Evolutionary conservation across 2,329 filamentous ascomycete genomes (phyloP), one percentile per base, ranked within the genome.

Genomic region (Alternaria metachromatica): DNA sequence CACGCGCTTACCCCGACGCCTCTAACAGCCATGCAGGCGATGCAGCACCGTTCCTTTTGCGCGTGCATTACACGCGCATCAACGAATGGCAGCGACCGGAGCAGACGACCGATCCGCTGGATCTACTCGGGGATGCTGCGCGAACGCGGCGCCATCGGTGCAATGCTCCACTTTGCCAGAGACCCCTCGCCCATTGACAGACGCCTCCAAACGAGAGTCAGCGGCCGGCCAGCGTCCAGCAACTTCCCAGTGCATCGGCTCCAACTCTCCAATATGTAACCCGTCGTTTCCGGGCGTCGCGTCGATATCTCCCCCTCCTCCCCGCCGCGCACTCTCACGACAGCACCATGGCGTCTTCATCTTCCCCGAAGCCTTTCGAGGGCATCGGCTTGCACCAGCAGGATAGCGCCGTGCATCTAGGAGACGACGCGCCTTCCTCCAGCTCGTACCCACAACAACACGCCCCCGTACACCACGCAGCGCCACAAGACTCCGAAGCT

Each of bases 391-490:
- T 71, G 54, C 70, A 73, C 54, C 60, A 65, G 12, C 70, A 73
- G 45, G 73, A 76, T 67, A 69, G 67, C 53, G 71, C 70, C 60
- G 64, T 71, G 18, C 44, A 73, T 44, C 64, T 72, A 33, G 61
- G 72, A 30, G 51, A 64, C 55, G 64, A 55, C 20, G 44, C 62
- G 5, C 59, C 59, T 23, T 49, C 64, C n/a, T 37, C 33, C 0
- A 0, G 0, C 33, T 60, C 59, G 41, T 49, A 25, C 15, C 12
- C 49, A n/a, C 49, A 53, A 25, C 65, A 68, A 18, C 15, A 55
- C 51, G 26, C 54, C 11, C 41, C 45, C 15, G 37, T 58, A 53
- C 30, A 49, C 12, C 28, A 49, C 41, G 44, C 55, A 13, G 46
- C 51, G 18, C n/a, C 45, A 18, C 15, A 37, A 12, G 44, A 55